A percentile compares a stretch with the other conserved stretches of the same genome.
Evolutionary conservation across 2,329 filamentous ascomycete species (phyloP).

Genomic region (Dothideomycetes sp.): DNA sequence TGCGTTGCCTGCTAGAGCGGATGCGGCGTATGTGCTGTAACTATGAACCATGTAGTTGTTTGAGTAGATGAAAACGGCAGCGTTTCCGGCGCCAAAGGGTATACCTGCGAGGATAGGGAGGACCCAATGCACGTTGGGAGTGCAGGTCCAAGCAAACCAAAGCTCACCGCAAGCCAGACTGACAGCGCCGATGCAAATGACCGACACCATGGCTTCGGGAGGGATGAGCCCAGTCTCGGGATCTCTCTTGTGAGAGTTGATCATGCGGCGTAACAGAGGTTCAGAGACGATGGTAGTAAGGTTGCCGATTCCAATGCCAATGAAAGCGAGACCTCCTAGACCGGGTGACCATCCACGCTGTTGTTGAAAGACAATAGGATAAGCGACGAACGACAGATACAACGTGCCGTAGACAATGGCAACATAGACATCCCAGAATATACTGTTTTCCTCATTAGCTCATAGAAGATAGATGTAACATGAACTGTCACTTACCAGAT

Average conservation of each 20-base stretch:
- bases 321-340: constrained; percentile 66
- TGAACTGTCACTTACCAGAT: constrained; percentile 53
- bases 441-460: constrained; percentile 39
- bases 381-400: constrained; percentile 84
- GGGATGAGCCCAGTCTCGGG: constrained; percentile 62
- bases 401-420: constrained; percentile 76
- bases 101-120: constrained; percentile 68
- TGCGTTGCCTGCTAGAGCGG: constrained; percentile 69
- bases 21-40: constrained; percentile 75
- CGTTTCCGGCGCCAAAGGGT: constrained; percentile 70
- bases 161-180: constrained; percentile 70
- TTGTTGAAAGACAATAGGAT: constrained; percentile 72
- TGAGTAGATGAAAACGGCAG: constrained; percentile 71
- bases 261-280: constrained; percentile 65
- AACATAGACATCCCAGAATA: constrained; percentile 64
- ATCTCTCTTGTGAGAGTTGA: constrained; percentile 67
- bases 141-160: constrained; percentile 80
- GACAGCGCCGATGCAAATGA: constrained; percentile 70
- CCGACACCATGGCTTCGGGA: constrained; percentile 71
- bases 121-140: constrained; percentile 78
- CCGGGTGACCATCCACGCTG: constrained; percentile 69
- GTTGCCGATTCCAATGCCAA: constrained; percentile 56
- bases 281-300: constrained; percentile 45
- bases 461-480: not conserved
- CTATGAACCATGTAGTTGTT: constrained; percentile 70